These are phyloP conservation scores for Colletotrichum sp. DNA, from an alignment of 2,329 filamentous ascomycete species.

Conservation along the genomic window DNA sequence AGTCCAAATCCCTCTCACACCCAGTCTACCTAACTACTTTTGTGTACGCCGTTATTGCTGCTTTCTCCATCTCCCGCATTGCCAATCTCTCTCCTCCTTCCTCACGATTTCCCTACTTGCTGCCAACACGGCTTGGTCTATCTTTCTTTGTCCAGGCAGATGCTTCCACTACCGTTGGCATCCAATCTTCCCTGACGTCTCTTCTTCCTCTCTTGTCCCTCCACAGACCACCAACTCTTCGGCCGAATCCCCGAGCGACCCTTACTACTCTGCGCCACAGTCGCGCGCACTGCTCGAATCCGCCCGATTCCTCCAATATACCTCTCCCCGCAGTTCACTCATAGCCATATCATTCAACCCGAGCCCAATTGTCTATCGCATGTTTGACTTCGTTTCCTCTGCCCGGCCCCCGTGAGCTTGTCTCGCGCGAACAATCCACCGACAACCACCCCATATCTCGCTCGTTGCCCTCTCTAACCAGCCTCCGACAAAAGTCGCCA, in stretches of 20 bases:
- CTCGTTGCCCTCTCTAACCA: neutral
- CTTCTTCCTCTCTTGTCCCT: neutral
- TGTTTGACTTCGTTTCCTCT: neutral
- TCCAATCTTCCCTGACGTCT: constrained; percentile 13
- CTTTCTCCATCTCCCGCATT: neutral
- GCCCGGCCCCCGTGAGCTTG: constrained; percentile 30
- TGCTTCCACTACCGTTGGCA: constrained; percentile 8
- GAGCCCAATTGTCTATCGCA: constrained; percentile 16
- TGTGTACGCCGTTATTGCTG: constrained; percentile 7
- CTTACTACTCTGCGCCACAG: constrained; percentile 13
- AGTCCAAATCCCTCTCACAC: constrained; percentile 6
- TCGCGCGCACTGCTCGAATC: constrained; percentile 4
- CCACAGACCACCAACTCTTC: constrained; percentile 15
- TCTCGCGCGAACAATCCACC: constrained; percentile 35
- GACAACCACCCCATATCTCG: neutral
- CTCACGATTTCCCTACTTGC: neutral
- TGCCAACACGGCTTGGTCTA: constrained; percentile 9
- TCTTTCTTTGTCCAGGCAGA: constrained; percentile 8
- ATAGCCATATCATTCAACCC: neutral
- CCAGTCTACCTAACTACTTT: neutral
- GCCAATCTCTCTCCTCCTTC: neutral
- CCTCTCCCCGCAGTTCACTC: neutral
- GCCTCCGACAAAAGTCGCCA: constrained; percentile 17
- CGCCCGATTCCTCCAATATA: neutral
- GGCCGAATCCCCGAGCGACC: constrained; percentile 18